Conservation (phyloP, 768 basidiomycete species). For the Lentinus brumalis region DNA sequence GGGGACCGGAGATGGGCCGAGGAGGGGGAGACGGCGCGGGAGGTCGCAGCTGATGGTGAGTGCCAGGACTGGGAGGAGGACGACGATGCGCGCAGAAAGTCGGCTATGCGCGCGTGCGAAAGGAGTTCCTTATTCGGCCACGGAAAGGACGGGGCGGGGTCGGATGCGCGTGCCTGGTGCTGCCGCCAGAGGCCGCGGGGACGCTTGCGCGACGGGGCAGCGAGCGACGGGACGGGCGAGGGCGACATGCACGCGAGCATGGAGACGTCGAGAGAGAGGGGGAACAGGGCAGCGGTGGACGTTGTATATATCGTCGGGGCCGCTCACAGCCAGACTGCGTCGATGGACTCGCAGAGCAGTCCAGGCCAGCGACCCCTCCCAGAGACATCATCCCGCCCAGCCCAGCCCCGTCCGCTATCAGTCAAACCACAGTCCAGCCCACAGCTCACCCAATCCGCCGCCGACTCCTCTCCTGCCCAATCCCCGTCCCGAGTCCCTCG, state of each 20-base stretch:
- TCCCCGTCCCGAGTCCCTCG: no score
- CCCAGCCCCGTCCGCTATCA: not conserved
- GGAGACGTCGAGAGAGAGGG: not conserved
- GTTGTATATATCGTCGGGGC: conserved; percentile 4
- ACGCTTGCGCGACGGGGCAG: conserved; percentile 6
- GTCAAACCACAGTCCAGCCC: not conserved
- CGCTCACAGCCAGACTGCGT: not conserved
- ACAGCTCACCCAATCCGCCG: not conserved
- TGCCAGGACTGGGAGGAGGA: not conserved
- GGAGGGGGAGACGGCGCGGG: not conserved
- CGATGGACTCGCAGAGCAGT: not conserved
- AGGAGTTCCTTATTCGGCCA: conserved; percentile 11
- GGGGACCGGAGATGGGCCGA: conserved; percentile 2
- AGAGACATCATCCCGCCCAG: not conserved
- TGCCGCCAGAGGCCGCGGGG: conserved; percentile 33
- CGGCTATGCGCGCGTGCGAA: conserved; percentile 21
- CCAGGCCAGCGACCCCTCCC: not conserved
- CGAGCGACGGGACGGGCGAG: not conserved
- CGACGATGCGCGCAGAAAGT: conserved; percentile 9
- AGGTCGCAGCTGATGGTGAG: not conserved
- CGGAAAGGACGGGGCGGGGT: not conserved
- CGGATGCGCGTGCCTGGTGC: conserved; percentile 15
- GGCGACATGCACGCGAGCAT: conserved; percentile 14
- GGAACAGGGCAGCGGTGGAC: no score
- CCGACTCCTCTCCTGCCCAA: no score